Percentiles rank a stretch among this genome's conserved stretches.
These are phyloP conservation scores for Sextonia rubra DNA, from an alignment of 164 flowering plant genomes.

Conservation along the genomic window DNA sequence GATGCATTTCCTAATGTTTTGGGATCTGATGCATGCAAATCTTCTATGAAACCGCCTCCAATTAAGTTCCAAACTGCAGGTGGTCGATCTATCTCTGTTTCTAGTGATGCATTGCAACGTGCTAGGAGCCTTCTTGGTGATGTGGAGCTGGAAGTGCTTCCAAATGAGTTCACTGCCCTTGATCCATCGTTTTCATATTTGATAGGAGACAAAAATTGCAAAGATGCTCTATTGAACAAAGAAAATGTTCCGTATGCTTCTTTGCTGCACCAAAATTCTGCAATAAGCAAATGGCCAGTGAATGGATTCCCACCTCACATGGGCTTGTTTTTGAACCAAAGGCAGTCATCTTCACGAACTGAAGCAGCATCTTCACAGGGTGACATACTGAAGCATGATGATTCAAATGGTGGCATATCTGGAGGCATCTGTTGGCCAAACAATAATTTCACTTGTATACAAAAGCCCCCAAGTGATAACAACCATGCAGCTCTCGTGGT, in stretches of 20 bases:
- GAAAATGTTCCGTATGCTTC: slow-evolving; percentile 30
- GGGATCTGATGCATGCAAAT: slow-evolving; percentile 19
- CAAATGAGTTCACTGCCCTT: slow-evolving; percentile 29
- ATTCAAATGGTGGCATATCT: slow-evolving; percentile 27
- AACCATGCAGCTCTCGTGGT: slow-evolving; percentile 4
- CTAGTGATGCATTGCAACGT: slow-evolving; percentile 79
- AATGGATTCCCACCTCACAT: slow-evolving; percentile 40
- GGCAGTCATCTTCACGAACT: slow-evolving; percentile 14
- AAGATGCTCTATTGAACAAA: slow-evolving; percentile 23
- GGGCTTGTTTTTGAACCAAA: slow-evolving; percentile 26
- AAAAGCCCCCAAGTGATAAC: slow-evolving; percentile 21
- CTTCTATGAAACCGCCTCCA: slow-evolving; percentile 44
- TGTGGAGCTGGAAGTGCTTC: slow-evolving; percentile 42
- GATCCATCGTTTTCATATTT: slow-evolving; percentile 21
- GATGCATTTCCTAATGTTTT: slow-evolving; percentile 17
- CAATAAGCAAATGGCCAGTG: slow-evolving; percentile 17
- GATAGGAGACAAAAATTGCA: slow-evolving; percentile 13
- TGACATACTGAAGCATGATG: slow-evolving; percentile 48
- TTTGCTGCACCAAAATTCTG: slow-evolving; percentile 19
- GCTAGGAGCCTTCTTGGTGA: slow-evolving; percentile 91
- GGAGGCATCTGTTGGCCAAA: slow-evolving; percentile 14
- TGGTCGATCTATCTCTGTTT: slow-evolving; percentile 85
- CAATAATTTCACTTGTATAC: slow-evolving; percentile 9
- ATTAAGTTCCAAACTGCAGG: slow-evolving; percentile 88
- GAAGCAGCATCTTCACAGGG: slow-evolving; percentile 25